A percentile compares a stretch with the other conserved stretches of the same genome.
Conservation (phyloP, 805 yeast genomes). For the Sungouiella blattae region DNA sequence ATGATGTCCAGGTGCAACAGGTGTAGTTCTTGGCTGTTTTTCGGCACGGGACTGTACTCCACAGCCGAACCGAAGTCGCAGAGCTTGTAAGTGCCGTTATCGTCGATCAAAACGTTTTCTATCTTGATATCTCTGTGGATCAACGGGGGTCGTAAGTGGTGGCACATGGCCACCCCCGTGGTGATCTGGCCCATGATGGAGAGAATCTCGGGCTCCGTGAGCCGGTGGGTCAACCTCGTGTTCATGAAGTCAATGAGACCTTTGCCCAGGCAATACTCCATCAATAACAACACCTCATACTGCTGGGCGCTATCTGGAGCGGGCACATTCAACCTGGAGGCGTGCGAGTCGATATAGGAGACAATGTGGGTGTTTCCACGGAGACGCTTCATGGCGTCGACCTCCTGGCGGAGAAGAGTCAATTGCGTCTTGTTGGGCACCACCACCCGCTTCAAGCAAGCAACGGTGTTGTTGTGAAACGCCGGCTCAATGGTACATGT, state of each 20-base stretch:
- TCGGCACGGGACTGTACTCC: conserved; percentile 60
- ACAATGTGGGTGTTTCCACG: conserved; percentile 79
- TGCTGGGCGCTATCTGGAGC: conserved; percentile 33
- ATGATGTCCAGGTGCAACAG: conserved; percentile 63
- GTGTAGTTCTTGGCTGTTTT: conserved; percentile 55
- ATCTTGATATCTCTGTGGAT: conserved; percentile 80
- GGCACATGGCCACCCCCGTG: conserved; percentile 76
- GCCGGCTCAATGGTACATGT: conserved; percentile 68
- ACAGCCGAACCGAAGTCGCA: conserved; percentile 85
- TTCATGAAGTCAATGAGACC: conserved; percentile 82
- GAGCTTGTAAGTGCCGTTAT: conserved; percentile 56
- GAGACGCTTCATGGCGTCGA: conserved; percentile 92
- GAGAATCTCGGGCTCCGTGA: conserved; percentile 66
- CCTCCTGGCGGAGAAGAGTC: conserved; percentile 85
- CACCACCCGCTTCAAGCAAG: conserved; percentile 90
- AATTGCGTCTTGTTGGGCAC: conserved; percentile 88
- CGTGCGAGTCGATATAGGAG: conserved; percentile 92
- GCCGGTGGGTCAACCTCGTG: conserved; percentile 58
- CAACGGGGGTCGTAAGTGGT: conserved; percentile 64
- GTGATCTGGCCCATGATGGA: conserved; percentile 66
- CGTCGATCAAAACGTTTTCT: conserved; percentile 70
- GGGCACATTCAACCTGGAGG: conserved; percentile 54
- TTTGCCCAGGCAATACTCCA: conserved; percentile 76
- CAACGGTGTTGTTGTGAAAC: conserved; percentile 49
- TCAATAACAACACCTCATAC: conserved; percentile 73